These are phyloP conservation scores for Heterobasidion parviporum DNA, from an alignment of 1,284 basidiomycete species.

Conservation along the genomic window DNA sequence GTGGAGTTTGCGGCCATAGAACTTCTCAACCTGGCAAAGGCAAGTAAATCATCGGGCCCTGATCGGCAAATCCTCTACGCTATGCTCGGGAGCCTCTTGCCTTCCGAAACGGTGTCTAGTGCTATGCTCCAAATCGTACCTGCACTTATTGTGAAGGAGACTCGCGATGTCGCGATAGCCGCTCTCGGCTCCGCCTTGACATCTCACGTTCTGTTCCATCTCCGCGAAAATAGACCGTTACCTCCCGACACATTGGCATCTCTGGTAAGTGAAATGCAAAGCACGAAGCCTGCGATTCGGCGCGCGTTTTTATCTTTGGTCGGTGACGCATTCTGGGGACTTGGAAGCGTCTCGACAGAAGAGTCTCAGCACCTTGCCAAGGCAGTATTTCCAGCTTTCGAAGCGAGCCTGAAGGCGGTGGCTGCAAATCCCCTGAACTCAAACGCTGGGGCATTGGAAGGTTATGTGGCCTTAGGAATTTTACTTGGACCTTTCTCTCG, in stretches of 20 bases:
- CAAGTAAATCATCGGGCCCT: slow-evolving; percentile 78
- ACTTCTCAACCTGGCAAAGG: slow-evolving; percentile 63
- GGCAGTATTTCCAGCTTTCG: slow-evolving; percentile 52
- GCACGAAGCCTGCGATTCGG: slow-evolving; percentile 28
- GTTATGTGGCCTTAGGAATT: slow-evolving; percentile 69
- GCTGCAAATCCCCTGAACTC: slow-evolving; percentile 49
- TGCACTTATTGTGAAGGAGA: slow-evolving; percentile 71
- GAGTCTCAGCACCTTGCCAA: slow-evolving; percentile 41
- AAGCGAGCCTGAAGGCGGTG: slow-evolving; percentile 61
- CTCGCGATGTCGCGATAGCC: slow-evolving; percentile 54
- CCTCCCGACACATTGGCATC: slow-evolving; percentile 35
- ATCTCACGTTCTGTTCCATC: slow-evolving; percentile 48
- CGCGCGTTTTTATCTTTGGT: slow-evolving; percentile 27
- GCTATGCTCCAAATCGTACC: slow-evolving; percentile 47
- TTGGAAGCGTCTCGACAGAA: slow-evolving; percentile 26
- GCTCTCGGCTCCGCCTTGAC: slow-evolving; percentile 49
- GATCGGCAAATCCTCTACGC: slow-evolving; percentile 84
- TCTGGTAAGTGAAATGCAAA: slow-evolving; percentile 65
- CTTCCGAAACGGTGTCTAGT: slow-evolving; percentile 43
- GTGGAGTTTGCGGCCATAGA: slow-evolving; percentile 49
- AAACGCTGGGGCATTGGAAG: slow-evolving; percentile 68
- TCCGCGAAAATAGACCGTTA: slow-evolving; percentile 35
- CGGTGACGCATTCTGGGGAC: slow-evolving; percentile 27
- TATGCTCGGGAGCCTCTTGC: slow-evolving; percentile 56
- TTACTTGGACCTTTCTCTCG: slow-evolving; percentile 54